Base-by-base conservation (phyloP, 2,329 filamentous ascomycete genomes). In the Trichoderma oligosporum region DNA sequence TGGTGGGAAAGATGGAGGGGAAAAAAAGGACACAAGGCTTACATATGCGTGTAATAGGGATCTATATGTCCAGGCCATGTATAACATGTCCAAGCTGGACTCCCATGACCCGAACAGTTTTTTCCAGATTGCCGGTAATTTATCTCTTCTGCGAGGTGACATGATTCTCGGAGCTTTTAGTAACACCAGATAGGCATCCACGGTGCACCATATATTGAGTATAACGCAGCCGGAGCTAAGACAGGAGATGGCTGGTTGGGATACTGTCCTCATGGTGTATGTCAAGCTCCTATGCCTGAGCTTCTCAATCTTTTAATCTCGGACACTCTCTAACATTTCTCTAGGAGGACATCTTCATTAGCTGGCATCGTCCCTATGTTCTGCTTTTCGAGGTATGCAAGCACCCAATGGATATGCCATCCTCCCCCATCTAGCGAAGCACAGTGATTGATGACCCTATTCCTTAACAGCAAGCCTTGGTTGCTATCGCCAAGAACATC, bases 341-440 rank as follows among this genome's bases (percentile, higher is more conserved):
- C 14, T 38, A 80, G 78, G 76, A 81, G 65, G 68, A 73, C n/a
- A 65, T 78, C 22, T 81, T 83, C 61, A 64, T 76, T 6, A 68
- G 77, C 16, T 84, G 80, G 82, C 82, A 85, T 66, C 78, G 81
- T 5, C 76, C 80, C 3, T 84, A 80, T 58, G 64, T 82, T 39
- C 70, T 76, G 7, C 71, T 84, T 5, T 83, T 74, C 56, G 82
- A 85, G 73, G 79, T 81, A 67, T 9, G 68, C n/a, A n/a, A n/a
- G n/a, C n/a, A n/a, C n/a, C n/a, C n/a, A n/a, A n/a, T n/a, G n/a
- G n/a, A n/a, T n/a, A n/a, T n/a, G n/a, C n/a, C n/a, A n/a, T n/a
- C n/a, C n/a, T n/a, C 58, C 14, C 31, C 18, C 25, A 16, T 42
- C 24, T 33, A 20, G 16, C 7, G 16, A 29, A n/a, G 25, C 27